Conservation (phyloP, 2,329 filamentous ascomycete genomes). For the Fusarium napiforme region DNA sequence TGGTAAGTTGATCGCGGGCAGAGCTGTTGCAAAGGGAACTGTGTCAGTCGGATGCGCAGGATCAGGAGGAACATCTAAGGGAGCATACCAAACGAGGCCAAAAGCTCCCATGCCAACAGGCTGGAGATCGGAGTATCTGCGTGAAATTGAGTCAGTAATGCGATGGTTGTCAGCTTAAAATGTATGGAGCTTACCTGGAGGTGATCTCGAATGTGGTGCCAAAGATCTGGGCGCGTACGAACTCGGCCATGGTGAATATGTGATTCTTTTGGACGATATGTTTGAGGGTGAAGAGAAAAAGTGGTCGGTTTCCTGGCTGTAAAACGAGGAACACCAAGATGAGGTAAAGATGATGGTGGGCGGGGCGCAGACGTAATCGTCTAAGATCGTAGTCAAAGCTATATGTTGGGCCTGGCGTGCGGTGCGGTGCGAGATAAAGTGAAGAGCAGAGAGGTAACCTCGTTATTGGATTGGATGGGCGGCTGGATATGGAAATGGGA, state of each 20-base stretch:
- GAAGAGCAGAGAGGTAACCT: constrained; percentile 26
- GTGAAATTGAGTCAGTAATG: constrained; percentile 24
- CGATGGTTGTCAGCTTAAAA: neutral
- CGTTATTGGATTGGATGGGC: constrained; percentile 29
- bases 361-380: constrained; percentile 35
- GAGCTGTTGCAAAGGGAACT: constrained; percentile 68
- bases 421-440: constrained; percentile 29
- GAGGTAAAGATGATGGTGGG: constrained; percentile 24
- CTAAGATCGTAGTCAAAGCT: constrained; percentile 20
- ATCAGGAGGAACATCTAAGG: constrained; percentile 11
- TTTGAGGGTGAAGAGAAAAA: constrained; percentile 13
- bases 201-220: constrained; percentile 99
- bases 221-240: constrained; percentile 98
- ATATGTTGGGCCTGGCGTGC: constrained; percentile 20
- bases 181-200: constrained; percentile 74
- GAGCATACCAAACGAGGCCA: constrained; percentile 89
- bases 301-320: constrained; percentile 23
- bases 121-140: constrained; percentile 95
- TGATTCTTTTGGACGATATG: constrained; percentile 15
- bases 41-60: constrained; percentile 11
- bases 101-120: constrained; percentile 99
- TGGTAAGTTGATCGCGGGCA: constrained; percentile 96
- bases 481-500: constrained; percentile 34
- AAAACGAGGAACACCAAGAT: constrained; percentile 30
- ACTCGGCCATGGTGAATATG: constrained; percentile 87